Evolutionary conservation across 2,329 filamentous ascomycete species (phyloP).

Genomic region (Pseudogymnoascus verrucosus): DNA sequence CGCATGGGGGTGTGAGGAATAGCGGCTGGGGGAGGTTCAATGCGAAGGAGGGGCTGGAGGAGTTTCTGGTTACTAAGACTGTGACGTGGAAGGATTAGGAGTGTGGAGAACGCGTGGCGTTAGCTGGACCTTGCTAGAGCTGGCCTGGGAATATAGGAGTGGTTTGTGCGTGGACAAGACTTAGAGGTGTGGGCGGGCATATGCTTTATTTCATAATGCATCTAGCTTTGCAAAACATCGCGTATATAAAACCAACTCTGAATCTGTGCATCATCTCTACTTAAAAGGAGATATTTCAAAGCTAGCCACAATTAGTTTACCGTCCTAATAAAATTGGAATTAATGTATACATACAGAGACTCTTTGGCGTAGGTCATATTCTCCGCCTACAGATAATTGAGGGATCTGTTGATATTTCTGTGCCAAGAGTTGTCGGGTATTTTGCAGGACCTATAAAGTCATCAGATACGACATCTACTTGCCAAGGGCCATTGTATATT

Average conservation of each 20-base stretch:
- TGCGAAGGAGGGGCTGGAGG: constrained; percentile 36
- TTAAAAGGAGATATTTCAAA: background rate
- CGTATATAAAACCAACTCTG: background rate
- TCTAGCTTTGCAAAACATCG: too few species aligned
- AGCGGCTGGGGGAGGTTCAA: constrained; percentile 43
- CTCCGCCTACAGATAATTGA: constrained; percentile 25
- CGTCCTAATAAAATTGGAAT: background rate
- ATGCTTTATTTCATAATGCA: too few species aligned
- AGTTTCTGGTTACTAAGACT: constrained; percentile 37
- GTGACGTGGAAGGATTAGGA: constrained; percentile 27
- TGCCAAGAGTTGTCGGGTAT: constrained; percentile 21
- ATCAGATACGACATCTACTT: constrained; percentile 14
- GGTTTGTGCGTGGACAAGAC: background rate
- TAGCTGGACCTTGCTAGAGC: background rate
- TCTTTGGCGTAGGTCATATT: constrained; percentile 24
- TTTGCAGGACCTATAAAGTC: constrained; percentile 18
- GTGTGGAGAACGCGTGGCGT: background rate
- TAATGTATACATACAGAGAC: constrained; percentile 18
- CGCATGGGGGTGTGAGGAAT: constrained; percentile 41
- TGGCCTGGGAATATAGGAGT: background rate
- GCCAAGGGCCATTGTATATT: background rate
- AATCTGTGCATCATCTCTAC: background rate
- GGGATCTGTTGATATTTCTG: constrained; percentile 21
- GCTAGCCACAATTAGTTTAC: background rate
- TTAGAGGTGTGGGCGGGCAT: background rate